Percentiles rank a stretch among this genome's conserved stretches.
phyloP scores from a whole-genome alignment of 78 protist genomes.

The Polysphondylium violaceum region DNA sequence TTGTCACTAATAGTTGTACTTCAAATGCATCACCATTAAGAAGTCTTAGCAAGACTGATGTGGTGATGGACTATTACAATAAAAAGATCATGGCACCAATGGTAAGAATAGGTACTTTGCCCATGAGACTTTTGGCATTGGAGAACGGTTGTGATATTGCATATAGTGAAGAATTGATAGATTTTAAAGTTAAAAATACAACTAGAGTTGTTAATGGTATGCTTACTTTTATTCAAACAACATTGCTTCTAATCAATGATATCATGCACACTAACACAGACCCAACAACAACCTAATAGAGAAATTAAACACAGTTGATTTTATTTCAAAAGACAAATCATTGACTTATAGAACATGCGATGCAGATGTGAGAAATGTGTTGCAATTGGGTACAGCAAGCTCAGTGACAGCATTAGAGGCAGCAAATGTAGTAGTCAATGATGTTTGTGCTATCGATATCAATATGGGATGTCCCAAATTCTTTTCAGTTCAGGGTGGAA shows the following conservation, averaged over 20 bases:
- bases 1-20: no score
- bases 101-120: constrained; percentile 71
- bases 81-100: constrained; percentile 70
- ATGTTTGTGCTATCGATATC: constrained; percentile 73
- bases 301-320: constrained; percentile 44
- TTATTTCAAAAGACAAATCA: constrained; percentile 12
- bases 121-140: constrained; percentile 42
- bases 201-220: no score
- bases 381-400: constrained; percentile 81
- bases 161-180: constrained; percentile 69
- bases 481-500: constrained; percentile 80
- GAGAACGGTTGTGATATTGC: constrained; percentile 61
- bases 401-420: constrained; percentile 70
- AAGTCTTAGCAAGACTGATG: constrained; percentile 1
- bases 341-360: constrained; percentile 46
- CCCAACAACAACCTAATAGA: constrained; percentile 9
- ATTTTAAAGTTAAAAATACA: no score
- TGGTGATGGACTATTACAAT: constrained; percentile 58
- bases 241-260: neutral
- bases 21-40: neutral
- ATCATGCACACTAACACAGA: neutral
- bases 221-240: neutral
- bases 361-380: constrained; percentile 34
- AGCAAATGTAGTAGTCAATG: constrained; percentile 74
- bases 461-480: constrained; percentile 85